Conservation (phyloP, 2,329 filamentous ascomycete genomes). For the Helotiales sp. region DNA sequence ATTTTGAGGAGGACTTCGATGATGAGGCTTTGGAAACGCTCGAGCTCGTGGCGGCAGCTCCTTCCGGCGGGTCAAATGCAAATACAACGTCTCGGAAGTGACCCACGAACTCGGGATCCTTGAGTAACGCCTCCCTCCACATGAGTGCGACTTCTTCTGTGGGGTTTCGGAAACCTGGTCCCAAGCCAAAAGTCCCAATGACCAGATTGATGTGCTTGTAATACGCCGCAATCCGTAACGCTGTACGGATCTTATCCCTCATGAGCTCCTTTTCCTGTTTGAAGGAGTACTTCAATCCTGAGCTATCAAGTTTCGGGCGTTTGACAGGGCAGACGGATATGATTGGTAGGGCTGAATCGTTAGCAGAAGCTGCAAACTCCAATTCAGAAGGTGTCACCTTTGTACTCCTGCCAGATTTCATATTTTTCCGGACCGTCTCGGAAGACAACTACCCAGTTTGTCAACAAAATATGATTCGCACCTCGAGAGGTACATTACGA, state of each 20-base stretch:
- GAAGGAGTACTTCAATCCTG: slow-evolving; percentile 73
- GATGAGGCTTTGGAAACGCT: slow-evolving; percentile 29
- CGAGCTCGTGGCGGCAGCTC: slow-evolving; percentile 55
- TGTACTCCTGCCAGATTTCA: slow-evolving; percentile 58
- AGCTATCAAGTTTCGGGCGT: slow-evolving; percentile 73
- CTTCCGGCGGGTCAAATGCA: slow-evolving; percentile 62
- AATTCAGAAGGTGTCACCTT: slow-evolving; percentile 36
- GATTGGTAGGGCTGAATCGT: slow-evolving; percentile 61
- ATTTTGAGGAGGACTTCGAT: slow-evolving; percentile 27
- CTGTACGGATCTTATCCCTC: slow-evolving; percentile 72
- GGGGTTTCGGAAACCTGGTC: slow-evolving; percentile 67
- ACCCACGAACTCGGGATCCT: slow-evolving; percentile 65
- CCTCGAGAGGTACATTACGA: slow-evolving; percentile 41
- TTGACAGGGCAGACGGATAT: slow-evolving; percentile 74
- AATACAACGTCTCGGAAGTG: slow-evolving; percentile 67
- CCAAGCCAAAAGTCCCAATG: slow-evolving; percentile 68
- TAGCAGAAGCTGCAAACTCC: background rate
- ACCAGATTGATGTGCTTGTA: slow-evolving; percentile 62
- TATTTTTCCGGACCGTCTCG: slow-evolving; percentile 70
- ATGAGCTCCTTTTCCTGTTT: slow-evolving; percentile 72
- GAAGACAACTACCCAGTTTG: slow-evolving; percentile 65
- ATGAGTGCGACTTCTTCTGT: slow-evolving; percentile 67
- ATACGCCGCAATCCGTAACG: slow-evolving; percentile 71
- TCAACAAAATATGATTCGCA: background rate
- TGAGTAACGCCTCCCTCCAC: slow-evolving; percentile 68